A percentile compares a stretch with the other conserved stretches of the same genome.
Evolutionary conservation across 2,329 filamentous ascomycete species (phyloP).

Genomic region (Aspergillus arachidicola): DNA sequence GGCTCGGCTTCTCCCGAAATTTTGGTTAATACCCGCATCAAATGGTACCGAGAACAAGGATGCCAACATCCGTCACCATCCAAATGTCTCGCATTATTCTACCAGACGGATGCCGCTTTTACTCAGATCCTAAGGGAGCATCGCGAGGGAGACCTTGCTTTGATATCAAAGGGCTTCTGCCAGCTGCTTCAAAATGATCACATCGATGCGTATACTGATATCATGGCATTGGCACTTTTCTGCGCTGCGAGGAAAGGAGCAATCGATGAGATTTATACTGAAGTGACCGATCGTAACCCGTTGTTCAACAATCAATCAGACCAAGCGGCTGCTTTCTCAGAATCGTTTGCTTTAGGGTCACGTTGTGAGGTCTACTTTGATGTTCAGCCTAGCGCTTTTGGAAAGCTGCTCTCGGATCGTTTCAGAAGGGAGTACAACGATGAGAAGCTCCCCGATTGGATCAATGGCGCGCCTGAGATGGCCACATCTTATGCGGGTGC

Average conservation of each 20-base stretch:
- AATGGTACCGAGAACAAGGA: slow-evolving; percentile 46
- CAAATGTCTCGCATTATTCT: slow-evolving; percentile 42
- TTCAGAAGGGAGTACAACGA: slow-evolving; percentile 50
- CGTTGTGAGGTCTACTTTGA: slow-evolving; percentile 66
- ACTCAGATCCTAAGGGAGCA: slow-evolving; percentile 30
- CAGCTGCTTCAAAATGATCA: slow-evolving; percentile 31
- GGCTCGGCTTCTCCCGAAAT: slow-evolving; percentile 39
- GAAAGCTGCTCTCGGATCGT: slow-evolving; percentile 44
- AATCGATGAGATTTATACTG: slow-evolving; percentile 65
- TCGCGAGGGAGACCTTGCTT: slow-evolving; percentile 38
- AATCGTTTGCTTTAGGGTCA: slow-evolving; percentile 65
- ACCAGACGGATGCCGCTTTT: slow-evolving; percentile 37
- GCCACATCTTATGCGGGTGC: slow-evolving; percentile 56
- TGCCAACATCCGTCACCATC: slow-evolving; percentile 38
- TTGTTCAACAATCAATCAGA: slow-evolving; percentile 63
- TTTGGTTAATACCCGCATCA: slow-evolving; percentile 43
- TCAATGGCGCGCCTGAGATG: slow-evolving; percentile 53
- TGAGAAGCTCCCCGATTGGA: slow-evolving; percentile 53
- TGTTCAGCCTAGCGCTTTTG: slow-evolving; percentile 53
- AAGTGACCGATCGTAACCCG: slow-evolving; percentile 64
- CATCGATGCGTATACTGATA: slow-evolving; percentile 54
- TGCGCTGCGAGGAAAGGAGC: slow-evolving; percentile 59
- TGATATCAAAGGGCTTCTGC: slow-evolving; percentile 42
- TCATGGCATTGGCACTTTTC: slow-evolving; percentile 61
- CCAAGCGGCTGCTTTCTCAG: slow-evolving; percentile 65